A percentile compares a stretch with the other conserved stretches of the same genome.
Evolutionary conservation across 2,329 filamentous ascomycete species (phyloP).

Genomic region (Pestalotiopsis sp.): DNA sequence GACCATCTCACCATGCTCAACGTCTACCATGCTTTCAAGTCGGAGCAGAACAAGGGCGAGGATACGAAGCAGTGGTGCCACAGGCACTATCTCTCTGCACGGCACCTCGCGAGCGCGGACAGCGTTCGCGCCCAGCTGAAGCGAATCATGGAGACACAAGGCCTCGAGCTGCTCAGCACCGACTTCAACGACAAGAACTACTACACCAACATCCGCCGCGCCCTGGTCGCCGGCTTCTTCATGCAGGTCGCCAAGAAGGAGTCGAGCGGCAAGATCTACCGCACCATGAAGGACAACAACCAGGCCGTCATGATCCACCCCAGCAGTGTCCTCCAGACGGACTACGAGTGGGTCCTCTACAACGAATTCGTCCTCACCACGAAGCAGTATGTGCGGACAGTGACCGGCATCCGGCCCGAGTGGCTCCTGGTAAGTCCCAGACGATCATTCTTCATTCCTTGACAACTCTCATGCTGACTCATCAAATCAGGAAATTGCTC

Average conservation of each 20-base stretch:
- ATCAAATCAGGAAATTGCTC: constrained; percentile 76
- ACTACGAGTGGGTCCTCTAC: constrained; percentile 96
- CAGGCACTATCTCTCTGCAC: constrained; percentile 90
- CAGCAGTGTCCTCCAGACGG: constrained; percentile 82
- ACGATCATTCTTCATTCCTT: neutral
- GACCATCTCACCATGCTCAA: constrained; percentile 97
- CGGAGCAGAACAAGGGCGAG: constrained; percentile 60
- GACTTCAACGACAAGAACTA: constrained; percentile 95
- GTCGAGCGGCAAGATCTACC: constrained; percentile 83
- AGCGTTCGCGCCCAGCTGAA: constrained; percentile 90
- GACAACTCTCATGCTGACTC: neutral
- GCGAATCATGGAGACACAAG: constrained; percentile 94
- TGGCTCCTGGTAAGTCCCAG: constrained; percentile 76
- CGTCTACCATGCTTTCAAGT: constrained; percentile 96
- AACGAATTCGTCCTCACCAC: constrained; percentile 98
- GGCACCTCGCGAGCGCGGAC: constrained; percentile 88
- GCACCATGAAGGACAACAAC: constrained; percentile 95
- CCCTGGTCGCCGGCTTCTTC: constrained; percentile 93
- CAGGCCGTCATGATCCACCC: constrained; percentile 92
- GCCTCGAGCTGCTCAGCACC: constrained; percentile 83
- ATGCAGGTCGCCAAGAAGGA: constrained; percentile 99
- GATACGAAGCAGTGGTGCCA: constrained; percentile 93
- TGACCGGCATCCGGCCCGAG: constrained; percentile 88
- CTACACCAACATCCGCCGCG: constrained; percentile 94
- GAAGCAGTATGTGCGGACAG: constrained; percentile 96